A percentile compares a stretch with the other conserved stretches of the same genome.
Conservation (phyloP, 176 grass and related monocot species). For the Avena eriantha region DNA sequence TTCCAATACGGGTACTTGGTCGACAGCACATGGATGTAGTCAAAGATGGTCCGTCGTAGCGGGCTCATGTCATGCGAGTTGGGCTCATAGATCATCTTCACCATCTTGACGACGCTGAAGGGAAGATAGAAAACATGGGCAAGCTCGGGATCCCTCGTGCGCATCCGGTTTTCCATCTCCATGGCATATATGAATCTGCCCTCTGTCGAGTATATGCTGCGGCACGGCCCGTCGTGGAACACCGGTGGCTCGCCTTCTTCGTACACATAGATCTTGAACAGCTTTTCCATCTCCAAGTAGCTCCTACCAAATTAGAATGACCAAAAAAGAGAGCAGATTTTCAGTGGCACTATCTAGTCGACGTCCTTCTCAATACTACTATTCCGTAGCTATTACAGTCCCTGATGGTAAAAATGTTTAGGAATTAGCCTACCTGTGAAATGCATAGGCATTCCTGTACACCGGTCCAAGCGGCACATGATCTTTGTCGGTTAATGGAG, state of each 20-base stretch:
- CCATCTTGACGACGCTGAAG: conserved; percentile 92
- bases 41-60: conserved; percentile 54
- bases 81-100: conserved; percentile 65
- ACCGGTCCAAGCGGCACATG: conserved; percentile 69
- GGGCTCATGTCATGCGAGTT: conserved; percentile 62
- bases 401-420: background rate
- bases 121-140: conserved; percentile 88
- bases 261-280: conserved; percentile 82
- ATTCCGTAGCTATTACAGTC: no score
- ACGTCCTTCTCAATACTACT: conserved; percentile 38
- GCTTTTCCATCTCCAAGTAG: conserved; percentile 92
- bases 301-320: conserved; percentile 59
- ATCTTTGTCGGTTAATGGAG: conserved; percentile 51
- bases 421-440: conserved; percentile 59
- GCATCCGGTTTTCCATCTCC: conserved; percentile 61
- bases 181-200: conserved; percentile 83
- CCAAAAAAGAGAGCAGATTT: background rate
- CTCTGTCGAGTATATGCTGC: conserved; percentile 91
- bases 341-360: background rate
- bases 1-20: conserved; percentile 83
- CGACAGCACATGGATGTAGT: conserved; percentile 69
- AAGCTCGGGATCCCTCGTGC: conserved; percentile 54
- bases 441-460: conserved; percentile 78
- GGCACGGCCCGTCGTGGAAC: conserved; percentile 93
- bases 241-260: conserved; percentile 93